Percentiles rank a stretch among this genome's conserved stretches.
phyloP scores from a whole-genome alignment of 2,329 filamentous ascomycete species.

The Diplodia scrobiculata region DNA sequence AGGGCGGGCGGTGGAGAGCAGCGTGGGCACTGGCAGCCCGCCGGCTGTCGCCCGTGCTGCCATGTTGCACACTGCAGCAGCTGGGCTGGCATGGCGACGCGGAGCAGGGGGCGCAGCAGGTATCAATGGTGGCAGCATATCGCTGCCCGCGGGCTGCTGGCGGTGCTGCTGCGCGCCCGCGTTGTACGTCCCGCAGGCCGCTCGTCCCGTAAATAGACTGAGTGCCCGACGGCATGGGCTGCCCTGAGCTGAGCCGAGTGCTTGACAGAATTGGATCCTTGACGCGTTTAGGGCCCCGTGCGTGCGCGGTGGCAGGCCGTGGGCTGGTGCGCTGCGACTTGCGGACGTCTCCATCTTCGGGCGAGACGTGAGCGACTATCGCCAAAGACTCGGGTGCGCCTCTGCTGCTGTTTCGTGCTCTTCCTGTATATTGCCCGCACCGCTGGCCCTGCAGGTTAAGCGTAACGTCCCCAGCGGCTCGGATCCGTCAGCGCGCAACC shows the following conservation, averaged over 20 bases:
- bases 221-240: conserved; percentile 8
- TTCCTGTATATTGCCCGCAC: conserved; percentile 24
- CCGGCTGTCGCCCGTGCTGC: too few relatives aligned
- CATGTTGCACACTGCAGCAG: background rate
- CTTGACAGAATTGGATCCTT: conserved; percentile 16
- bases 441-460: conserved; percentile 27
- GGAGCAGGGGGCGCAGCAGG: background rate
- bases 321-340: conserved; percentile 12
- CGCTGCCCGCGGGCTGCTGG: background rate
- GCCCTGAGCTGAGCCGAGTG: conserved; percentile 13
- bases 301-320: conserved; percentile 9
- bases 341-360: conserved; percentile 23
- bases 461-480: conserved; percentile 27
- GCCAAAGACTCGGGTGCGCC: conserved; percentile 18
- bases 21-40: background rate
- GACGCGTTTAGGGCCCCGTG: conserved; percentile 25
- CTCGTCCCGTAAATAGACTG: conserved; percentile 20
- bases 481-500: conserved; percentile 27
- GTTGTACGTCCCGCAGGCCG: background rate
- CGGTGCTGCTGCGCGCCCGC: background rate
- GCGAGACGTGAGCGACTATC: conserved; percentile 21
- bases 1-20: conserved; percentile 2
- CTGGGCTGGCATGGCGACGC: background rate
- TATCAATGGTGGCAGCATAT: too few relatives aligned
- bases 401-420: conserved; percentile 13